Conservation (phyloP, 768 basidiomycete genomes). For the Kwoniella bestiolae region DNA sequence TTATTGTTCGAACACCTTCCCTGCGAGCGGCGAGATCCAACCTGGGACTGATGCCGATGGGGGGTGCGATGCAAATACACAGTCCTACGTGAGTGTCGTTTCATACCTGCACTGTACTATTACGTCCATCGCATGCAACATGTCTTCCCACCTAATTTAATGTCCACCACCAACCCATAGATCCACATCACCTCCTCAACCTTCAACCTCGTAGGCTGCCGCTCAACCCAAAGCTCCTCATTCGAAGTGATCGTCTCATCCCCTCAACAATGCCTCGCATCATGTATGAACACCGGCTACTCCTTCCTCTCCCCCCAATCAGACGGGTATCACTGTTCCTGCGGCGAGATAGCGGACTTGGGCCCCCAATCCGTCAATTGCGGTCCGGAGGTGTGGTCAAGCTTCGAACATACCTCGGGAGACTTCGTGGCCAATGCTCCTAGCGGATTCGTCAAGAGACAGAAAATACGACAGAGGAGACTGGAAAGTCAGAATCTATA, state of each 20-base stretch:
- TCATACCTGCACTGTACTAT: not conserved
- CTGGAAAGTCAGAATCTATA: not conserved
- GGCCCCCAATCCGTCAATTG: constrained; percentile 13
- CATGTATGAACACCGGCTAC: not conserved
- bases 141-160: not conserved
- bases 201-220: constrained; percentile 3
- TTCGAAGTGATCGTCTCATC: constrained; percentile 4
- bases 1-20: constrained; percentile 8
- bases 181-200: constrained; percentile 11
- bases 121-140: not conserved
- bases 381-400: constrained; percentile 2
- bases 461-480: constrained; percentile 8
- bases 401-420: not conserved
- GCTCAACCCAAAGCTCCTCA: constrained; percentile 4
- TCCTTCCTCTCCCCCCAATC: constrained; percentile 3
- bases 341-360: constrained; percentile 1
- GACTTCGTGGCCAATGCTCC: constrained; percentile 8
- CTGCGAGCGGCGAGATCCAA: not conserved
- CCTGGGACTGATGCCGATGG: not conserved
- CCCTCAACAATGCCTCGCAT: constrained; percentile 8
- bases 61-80: constrained; percentile 1
- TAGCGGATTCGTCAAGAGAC: constrained; percentile 17
- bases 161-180: not conserved
- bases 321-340: constrained; percentile 4
- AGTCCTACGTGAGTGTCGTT: constrained; percentile 13